Evolutionary conservation across 2,329 filamentous ascomycete species (phyloP), one percentile per base, ranked within the genome.

Genomic region (Diplodia corticola): DNA sequence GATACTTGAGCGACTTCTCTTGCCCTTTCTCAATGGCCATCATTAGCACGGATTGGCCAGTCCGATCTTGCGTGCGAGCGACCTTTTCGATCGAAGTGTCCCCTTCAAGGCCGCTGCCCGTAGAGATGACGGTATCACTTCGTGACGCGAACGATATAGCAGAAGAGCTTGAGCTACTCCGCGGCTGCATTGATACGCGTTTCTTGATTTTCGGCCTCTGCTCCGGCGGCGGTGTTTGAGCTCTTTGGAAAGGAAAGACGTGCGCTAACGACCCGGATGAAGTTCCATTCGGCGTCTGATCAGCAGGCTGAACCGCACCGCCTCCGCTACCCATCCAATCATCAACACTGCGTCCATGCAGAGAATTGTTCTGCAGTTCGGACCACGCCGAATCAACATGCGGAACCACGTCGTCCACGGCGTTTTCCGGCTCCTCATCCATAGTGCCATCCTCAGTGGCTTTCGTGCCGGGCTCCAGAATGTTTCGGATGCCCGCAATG

Each of bases 241-340:
- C 86, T 65, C 84, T 85, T 75, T 96, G 91, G 69, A 97, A 98
- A 0, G 93, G 94, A 71, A 97, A 97, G 1, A 98, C 93, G 74
- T 98, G 94, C 63, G 89, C 86, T 4, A 98, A 70, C 2, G 81
- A 81, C 2, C 80, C 80, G 54, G 76, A 73, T 67, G 49, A 37
- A 22, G 28, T 30, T 20, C 37, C 24, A 24, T 35, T 35, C 9
- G 48, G 26, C 5, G 40, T 33, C 40, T 37, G 24, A 15, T 63
- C 60, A 12, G 30, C 48, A 28, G 46, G 24, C 17, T 35, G 33
- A 22, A 40, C 60, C 17, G 28, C 20, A 35, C 60, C 46, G 46
- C 59, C 33, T 28, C 54, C 59, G n/a, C 30, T 3, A 22, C 60
- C 60, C 30, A 63, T 53, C 60, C 60, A 63, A 24, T 63, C 60